Evolutionary conservation across 2,329 filamentous ascomycete species (phyloP), one percentile per base, ranked within the genome.

Genomic region (Fusarium metavorans): DNA sequence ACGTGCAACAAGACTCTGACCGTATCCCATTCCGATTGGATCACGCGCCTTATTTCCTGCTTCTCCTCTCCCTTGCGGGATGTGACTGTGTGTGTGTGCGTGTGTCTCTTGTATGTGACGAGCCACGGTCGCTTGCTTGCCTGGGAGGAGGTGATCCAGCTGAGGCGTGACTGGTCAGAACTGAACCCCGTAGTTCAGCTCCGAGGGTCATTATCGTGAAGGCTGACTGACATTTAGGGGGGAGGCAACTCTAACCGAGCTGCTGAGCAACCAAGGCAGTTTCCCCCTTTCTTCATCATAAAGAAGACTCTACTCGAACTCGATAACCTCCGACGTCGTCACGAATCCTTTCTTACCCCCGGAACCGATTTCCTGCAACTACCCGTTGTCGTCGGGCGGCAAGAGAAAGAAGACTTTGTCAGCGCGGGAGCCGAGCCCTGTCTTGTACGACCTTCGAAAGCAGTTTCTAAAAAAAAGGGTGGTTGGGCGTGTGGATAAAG

Each of bases 11-110:
- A 13, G 30, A 56, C 18, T 27, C n/a, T 32, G 14, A 54, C 35
- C 18, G 16, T 6, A 25, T 45, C 23, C n/a, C 27, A 39, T 57
- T 63, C 67, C 60, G 67, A 60, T 72, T 68, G 71, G 71, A 16
- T 30, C 43, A 50, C 20, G n/a, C 30, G 50, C 14, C 20, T 35
- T 23, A n/a, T 20, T 11, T 43, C 2, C 10, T 30, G 32, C 25
- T 62, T 57, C 16, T 39, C 18, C 27, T 71, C 34, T 65, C 60
- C 41, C 57, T 43, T 30, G 23, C 13, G 30, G 52, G 52, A 68
- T 52, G 50, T 74, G 68, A 63, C 23, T 67, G 56, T 13, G 18
- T 48, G 23, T 23, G 14, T 27, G 14, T 27, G 45, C n/a, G n/a
- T 62, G 45, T 66, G 41, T 61, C 50, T 74, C 52, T 52, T 25